Percentiles rank a stretch among this genome's conserved stretches.
These are phyloP conservation scores for Candolleomyces eurysporus DNA, from an alignment of 768 basidiomycete species.

Conservation along the genomic window DNA sequence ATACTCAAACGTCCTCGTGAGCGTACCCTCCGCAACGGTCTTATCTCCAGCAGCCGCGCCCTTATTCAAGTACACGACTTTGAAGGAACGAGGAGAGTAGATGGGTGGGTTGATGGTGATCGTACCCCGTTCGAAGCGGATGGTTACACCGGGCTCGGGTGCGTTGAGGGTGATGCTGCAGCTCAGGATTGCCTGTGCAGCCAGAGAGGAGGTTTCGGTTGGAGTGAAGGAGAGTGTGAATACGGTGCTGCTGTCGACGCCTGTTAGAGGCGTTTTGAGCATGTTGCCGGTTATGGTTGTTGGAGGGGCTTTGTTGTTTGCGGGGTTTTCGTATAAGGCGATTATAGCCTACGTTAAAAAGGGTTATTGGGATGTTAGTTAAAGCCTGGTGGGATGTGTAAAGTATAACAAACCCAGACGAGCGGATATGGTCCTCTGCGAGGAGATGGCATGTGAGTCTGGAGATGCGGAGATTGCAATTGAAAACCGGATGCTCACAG, in stretches of 20 bases:
- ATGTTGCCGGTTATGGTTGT: slow-evolving; percentile 65
- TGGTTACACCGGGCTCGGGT: slow-evolving; percentile 51
- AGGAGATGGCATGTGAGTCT: background rate
- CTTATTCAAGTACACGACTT: slow-evolving; percentile 56
- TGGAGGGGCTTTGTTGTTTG: slow-evolving; percentile 60
- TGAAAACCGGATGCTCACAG: slow-evolving; percentile 47
- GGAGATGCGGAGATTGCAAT: background rate
- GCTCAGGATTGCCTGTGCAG: slow-evolving; percentile 71
- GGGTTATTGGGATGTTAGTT: background rate
- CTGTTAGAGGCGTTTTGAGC: slow-evolving; percentile 73
- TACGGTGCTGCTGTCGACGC: slow-evolving; percentile 75
- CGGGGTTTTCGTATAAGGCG: slow-evolving; percentile 74
- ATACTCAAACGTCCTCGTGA: slow-evolving; percentile 51
- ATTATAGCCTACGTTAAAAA: slow-evolving; percentile 57
- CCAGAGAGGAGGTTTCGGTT: slow-evolving; percentile 39
- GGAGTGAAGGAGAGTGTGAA: slow-evolving; percentile 69
- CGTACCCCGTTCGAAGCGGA: slow-evolving; percentile 74
- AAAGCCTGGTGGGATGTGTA: background rate
- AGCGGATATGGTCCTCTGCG: slow-evolving; percentile 77
- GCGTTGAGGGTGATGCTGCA: slow-evolving; percentile 60
- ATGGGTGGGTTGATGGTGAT: slow-evolving; percentile 66
- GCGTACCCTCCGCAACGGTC: slow-evolving; percentile 46
- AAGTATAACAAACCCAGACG: slow-evolving; percentile 59
- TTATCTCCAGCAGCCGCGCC: slow-evolving; percentile 32
- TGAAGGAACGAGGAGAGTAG: slow-evolving; percentile 65